Conservation (phyloP, 345 rosid genomes). For the Camelina laxa region DNA sequence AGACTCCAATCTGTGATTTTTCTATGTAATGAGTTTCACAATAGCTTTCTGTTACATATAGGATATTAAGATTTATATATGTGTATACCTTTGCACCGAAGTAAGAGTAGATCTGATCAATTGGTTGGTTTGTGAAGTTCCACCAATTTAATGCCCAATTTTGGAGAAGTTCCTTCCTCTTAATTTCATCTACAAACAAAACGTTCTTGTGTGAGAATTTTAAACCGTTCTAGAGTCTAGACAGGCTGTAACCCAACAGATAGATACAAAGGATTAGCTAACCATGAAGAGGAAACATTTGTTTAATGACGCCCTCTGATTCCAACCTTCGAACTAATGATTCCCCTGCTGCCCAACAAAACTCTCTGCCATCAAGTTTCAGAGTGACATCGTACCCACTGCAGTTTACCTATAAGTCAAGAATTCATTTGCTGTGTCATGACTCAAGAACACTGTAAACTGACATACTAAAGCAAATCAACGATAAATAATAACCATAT, state of each 20-base stretch:
- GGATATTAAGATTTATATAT: constrained; percentile 3
- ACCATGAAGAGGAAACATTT: constrained; percentile 90
- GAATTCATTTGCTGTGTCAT: constrained; percentile 28
- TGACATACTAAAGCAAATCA: background rate
- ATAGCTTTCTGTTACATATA: constrained; percentile 14
- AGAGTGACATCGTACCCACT: constrained; percentile 45
- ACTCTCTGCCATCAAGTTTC: constrained; percentile 54
- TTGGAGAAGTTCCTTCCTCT: constrained; percentile 73
- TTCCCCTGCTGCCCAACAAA: constrained; percentile 74
- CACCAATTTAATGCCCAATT: constrained; percentile 82
- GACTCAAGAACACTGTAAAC: constrained; percentile 21
- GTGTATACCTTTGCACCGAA: constrained; percentile 76
- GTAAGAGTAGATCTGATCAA: constrained; percentile 86
- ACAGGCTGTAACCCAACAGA: constrained; percentile 20
- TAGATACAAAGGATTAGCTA: constrained; percentile 32
- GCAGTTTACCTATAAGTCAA: constrained; percentile 59
- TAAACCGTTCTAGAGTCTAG: constrained; percentile 31
- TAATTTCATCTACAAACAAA: constrained; percentile 63
- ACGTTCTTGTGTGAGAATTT: background rate
- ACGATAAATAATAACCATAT: background rate
- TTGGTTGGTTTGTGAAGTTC: constrained; percentile 75
- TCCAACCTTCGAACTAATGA: constrained; percentile 68
- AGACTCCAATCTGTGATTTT: constrained; percentile 72
- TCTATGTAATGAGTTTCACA: constrained; percentile 32
- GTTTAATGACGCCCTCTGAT: constrained; percentile 68